phyloP scores from a whole-genome alignment of 768 basidiomycete genomes.

The Amanita jacksonii region DNA sequence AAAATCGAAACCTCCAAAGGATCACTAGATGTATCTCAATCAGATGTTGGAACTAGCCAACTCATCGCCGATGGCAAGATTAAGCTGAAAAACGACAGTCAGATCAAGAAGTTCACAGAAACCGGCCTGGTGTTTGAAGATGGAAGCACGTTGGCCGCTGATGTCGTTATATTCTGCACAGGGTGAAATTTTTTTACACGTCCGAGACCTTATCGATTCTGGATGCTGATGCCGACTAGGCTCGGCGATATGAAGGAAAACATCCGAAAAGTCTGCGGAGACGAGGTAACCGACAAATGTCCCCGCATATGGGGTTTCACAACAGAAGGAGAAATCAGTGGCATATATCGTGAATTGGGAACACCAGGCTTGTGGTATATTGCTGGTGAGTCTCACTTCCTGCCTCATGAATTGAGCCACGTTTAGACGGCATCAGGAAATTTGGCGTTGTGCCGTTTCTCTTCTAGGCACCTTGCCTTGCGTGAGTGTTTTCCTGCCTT shows the following conservation, averaged over 20 bases:
- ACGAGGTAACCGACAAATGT: too few species aligned
- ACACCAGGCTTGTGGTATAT: conserved; percentile 48
- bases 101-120: conserved; percentile 32
- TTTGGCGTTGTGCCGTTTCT: conserved; percentile 45
- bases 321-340: too few species aligned
- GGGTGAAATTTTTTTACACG: too few species aligned
- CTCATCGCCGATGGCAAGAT: conserved; percentile 56
- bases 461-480: conserved; percentile 53
- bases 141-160: conserved; percentile 33
- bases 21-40: not conserved
- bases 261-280: too few species aligned
- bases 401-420: not conserved
- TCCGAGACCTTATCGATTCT: too few species aligned
- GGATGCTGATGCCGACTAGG: too few species aligned
- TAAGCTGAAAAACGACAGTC: conserved; percentile 50
- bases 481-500: conserved; percentile 37
- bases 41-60: conserved; percentile 46
- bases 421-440: conserved; percentile 28
- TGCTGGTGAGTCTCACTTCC: conserved; percentile 36
- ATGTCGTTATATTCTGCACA: conserved; percentile 42
- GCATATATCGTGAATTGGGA: too few species aligned
- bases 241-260: too few species aligned
- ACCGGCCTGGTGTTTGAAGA: conserved; percentile 35
- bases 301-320: too few species aligned
- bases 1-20: not conserved